Conservation (phyloP, 768 basidiomycete genomes). For the Lentinula detonsa region DNA sequence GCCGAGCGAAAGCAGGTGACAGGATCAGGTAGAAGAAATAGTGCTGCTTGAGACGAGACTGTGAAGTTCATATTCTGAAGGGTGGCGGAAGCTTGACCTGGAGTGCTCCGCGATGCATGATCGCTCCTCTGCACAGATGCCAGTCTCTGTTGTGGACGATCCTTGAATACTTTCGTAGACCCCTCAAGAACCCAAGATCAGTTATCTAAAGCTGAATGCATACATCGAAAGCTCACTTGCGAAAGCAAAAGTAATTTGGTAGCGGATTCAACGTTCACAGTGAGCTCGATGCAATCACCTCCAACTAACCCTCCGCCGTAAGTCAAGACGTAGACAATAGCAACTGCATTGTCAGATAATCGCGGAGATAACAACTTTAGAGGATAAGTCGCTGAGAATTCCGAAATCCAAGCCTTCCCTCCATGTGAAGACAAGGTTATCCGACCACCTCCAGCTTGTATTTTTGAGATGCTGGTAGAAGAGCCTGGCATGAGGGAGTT, state of each 20-base stretch:
- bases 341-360: slow-evolving; percentile 41
- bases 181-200: slow-evolving; percentile 42
- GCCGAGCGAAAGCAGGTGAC: slow-evolving; percentile 89
- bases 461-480: slow-evolving; percentile 17
- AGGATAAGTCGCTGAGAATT: slow-evolving; percentile 78
- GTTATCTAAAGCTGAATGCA: neutral
- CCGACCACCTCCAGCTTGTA: slow-evolving; percentile 47
- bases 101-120: neutral
- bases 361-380: slow-evolving; percentile 82
- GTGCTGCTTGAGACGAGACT: slow-evolving; percentile 43
- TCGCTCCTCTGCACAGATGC: slow-evolving; percentile 28
- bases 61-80: slow-evolving; percentile 57
- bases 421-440: slow-evolving; percentile 51
- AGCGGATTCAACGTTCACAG: slow-evolving; percentile 50
- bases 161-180: slow-evolving; percentile 93
- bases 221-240: slow-evolving; percentile 49
- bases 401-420: slow-evolving; percentile 55
- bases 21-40: slow-evolving; percentile 87
- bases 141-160: slow-evolving; percentile 53
- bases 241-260: slow-evolving; percentile 71
- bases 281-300: slow-evolving; percentile 67
- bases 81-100: slow-evolving; percentile 28
- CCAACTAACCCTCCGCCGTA: slow-evolving; percentile 93
- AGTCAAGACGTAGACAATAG: slow-evolving; percentile 70
- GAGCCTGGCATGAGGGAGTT: neutral